Base-by-base conservation (phyloP, 495 filamentous ascomycete genomes). In the Xylaria scruposa region DNA sequence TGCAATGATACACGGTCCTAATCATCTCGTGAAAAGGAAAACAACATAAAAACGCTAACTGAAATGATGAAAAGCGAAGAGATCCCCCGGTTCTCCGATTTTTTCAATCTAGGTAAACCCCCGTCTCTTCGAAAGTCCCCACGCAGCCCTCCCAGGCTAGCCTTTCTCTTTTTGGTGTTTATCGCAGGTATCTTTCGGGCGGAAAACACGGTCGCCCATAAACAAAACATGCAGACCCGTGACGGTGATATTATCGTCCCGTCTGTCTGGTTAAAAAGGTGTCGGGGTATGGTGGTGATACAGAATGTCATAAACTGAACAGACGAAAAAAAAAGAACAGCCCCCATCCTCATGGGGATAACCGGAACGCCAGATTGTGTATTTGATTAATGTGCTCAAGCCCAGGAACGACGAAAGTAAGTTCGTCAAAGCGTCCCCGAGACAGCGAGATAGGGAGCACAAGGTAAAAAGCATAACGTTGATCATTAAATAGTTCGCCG, bases 1-100 rank as follows among this genome's bases (percentile, higher is more conserved):
- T 17, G 40, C 74, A 82, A 75, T 78, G 70, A 69, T 81, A 80
- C 78, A 80, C n/a, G 58, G 5, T 51, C 38, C 38, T 56, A 19
- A 36, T 54, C 31, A 56, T 26, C 26, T 29, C 33, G 8, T 19
- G 47, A 54, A n/a, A 42, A 29, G 31, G 17, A 21, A 26, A 42
- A n/a, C 9, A 9, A n/a, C 4, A n/a, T 21, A 12, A 26, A 33
- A 40, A 42, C 33, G 19, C 8, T 13, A 36, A 33, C 15, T 10
- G 49, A 38, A 67, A 21, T 9, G 10, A 17, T 8, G 46, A 46
- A 69, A 40, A 75, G 70, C 68, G n/a, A 36, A 73, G 42, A 71
- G 56, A 66, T 70, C 67, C 77, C 72, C 46, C 71, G 7, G n/a
- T 53, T 61, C 77, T 73, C 46, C 71, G 13, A 21, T 53, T 61